Base-by-base conservation (phyloP, 768 basidiomycete genomes). In the Neoboletus brunneissimus region DNA sequence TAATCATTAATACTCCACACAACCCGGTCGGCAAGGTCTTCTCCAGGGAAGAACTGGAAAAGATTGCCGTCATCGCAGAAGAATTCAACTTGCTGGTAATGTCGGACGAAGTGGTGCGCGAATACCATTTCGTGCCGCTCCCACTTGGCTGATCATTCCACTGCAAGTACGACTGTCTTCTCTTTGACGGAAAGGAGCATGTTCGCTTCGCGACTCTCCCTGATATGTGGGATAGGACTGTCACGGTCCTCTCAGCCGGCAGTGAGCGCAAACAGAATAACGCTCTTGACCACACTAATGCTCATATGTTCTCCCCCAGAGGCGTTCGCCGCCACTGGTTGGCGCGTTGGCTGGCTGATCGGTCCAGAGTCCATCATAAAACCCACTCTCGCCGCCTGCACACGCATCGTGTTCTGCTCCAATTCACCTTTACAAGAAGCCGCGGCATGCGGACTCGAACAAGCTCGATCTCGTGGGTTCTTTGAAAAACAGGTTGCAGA, bases 1-100 rank as follows among this genome's bases (percentile, higher is more conserved):
- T 98, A 60, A 90, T 97, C 61, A 78, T 97, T 63, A 98, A 97
- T 73, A 98, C 96, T 2, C 94, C 95, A 7, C 95, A 98, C 73
- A 98, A 98, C 72, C 97, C 97, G 23, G 83, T 98, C n/a, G 97
- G 97, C 47, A 99, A 99, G 73, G 93, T 98, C 35, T 98, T 97
- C 71, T 89, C 86, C 7, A 81, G 80, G 54, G 67, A 80, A 47
- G 97, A 99, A 71, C 81, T 99, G 3, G 85, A 90, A 60, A 77
- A 81, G 51, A 93, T 99, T 54, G 95, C 95, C 31, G 82, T 79
- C 50, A 73, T 99, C 23, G 94, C 95, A 4, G 85, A 92, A 67
- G 92, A 98, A 74, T 88, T 89, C 72, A 94, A 99, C 69, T 80
- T 98, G 23, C 76, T 99, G 38, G 86, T 98, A 34, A 88, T 98